These are phyloP conservation scores for Boletus vinaceobasis DNA, from an alignment of 768 basidiomycete genomes.

Conservation along the genomic window DNA sequence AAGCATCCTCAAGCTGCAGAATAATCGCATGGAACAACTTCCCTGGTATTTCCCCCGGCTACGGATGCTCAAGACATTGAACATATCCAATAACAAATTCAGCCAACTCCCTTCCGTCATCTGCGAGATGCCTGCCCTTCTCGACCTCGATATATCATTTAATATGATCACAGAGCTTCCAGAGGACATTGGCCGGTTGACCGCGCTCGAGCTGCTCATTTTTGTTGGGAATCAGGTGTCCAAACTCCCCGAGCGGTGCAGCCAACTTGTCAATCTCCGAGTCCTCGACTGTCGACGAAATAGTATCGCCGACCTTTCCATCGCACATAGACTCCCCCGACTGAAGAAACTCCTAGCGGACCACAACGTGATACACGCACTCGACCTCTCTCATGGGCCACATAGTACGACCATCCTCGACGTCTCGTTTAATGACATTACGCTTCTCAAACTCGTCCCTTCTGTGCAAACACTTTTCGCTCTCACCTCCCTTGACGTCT, in stretches of 20 bases:
- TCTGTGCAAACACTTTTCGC: conserved; percentile 46
- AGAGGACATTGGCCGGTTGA: conserved; percentile 69
- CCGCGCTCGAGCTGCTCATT: conserved; percentile 64
- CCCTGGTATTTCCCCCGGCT: conserved; percentile 84
- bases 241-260: conserved; percentile 62
- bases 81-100: conserved; percentile 97
- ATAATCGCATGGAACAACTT: conserved; percentile 86
- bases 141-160: conserved; percentile 92
- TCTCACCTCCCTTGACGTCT: conserved; percentile 80
- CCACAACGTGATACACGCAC: conserved; percentile 75
- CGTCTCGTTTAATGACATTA: conserved; percentile 87
- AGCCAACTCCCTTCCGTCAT: conserved; percentile 69
- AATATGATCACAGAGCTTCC: conserved; percentile 84
- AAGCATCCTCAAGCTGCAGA: conserved; percentile 69
- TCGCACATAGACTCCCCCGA: conserved; percentile 65
- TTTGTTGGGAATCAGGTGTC: conserved; percentile 85
- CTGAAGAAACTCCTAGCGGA: conserved; percentile 72
- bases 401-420: conserved; percentile 57
- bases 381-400: conserved; percentile 76
- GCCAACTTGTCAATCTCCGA: conserved; percentile 54
- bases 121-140: conserved; percentile 65
- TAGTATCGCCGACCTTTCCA: conserved; percentile 68
- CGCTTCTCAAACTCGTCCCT: conserved; percentile 61
- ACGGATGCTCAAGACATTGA: conserved; percentile 67
- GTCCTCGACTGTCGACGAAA: conserved; percentile 87